Percentiles rank a stretch among this genome's conserved stretches.
These are phyloP conservation scores for Rhododendron vialii DNA, from an alignment of 148 eudicot genomes.

Conservation along the genomic window DNA sequence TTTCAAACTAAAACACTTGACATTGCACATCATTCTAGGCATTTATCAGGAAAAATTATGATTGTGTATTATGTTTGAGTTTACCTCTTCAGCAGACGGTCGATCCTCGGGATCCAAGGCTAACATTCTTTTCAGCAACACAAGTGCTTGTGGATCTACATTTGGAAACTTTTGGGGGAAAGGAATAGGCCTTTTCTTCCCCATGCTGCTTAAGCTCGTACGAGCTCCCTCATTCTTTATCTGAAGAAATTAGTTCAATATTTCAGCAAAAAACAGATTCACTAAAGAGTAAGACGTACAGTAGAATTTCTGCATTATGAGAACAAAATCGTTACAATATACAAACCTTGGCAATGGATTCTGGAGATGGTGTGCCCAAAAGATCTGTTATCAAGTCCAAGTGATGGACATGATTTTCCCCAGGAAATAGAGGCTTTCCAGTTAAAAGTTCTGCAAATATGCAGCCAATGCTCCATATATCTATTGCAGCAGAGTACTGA, in stretches of 20 bases:
- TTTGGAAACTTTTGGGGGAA: constrained; percentile 1
- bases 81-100: not conserved
- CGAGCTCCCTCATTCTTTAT: not conserved
- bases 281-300: not conserved
- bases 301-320: not conserved
- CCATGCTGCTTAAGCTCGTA: not conserved
- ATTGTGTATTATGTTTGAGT: not conserved
- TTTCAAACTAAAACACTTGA: not conserved
- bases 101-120: not conserved
- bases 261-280: not conserved
- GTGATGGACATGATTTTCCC: not conserved
- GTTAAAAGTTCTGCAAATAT: constrained; percentile 1
- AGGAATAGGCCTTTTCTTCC: not conserved
- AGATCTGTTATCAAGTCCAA: not conserved
- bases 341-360: constrained; percentile 3
- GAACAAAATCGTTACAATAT: not conserved
- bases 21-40: not conserved
- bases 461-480: constrained; percentile 1
- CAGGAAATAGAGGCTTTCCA: constrained; percentile 1
- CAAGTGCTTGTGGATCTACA: not conserved
- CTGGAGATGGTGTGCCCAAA: not conserved
- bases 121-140: not conserved
- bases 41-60: not conserved
- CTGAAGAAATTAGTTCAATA: not conserved
- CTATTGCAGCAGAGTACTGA: not conserved